phyloP scores from a whole-genome alignment of 2,329 filamentous ascomycete genomes.

The Paecilomyces sp. region DNA sequence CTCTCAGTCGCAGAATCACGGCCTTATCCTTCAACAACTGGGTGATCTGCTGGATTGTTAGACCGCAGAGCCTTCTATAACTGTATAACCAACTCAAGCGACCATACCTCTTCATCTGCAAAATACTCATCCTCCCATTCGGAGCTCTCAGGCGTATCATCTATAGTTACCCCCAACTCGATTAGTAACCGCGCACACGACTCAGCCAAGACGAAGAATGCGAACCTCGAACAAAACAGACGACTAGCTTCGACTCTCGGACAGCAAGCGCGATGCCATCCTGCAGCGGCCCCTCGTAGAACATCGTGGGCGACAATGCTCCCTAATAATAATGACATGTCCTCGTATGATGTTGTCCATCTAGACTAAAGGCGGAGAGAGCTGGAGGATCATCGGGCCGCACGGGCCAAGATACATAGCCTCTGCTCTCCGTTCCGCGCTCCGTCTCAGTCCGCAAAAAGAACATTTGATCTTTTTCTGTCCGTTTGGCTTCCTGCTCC shows the following conservation, averaged over 20 bases:
- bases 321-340: no score
- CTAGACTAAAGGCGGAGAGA: not conserved
- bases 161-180: slow-evolving; percentile 39
- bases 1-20: slow-evolving; percentile 61
- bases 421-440: not conserved
- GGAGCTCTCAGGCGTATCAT: slow-evolving; percentile 61
- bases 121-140: slow-evolving; percentile 65
- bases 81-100: not conserved
- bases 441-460: not conserved
- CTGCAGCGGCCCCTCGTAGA: slow-evolving; percentile 72
- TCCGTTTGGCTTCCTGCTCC: not conserved
- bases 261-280: slow-evolving; percentile 73
- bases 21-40: slow-evolving; percentile 54
- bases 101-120: slow-evolving; percentile 47
- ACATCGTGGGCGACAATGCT: slow-evolving; percentile 50
- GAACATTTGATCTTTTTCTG: not conserved
- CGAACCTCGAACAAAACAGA: slow-evolving; percentile 76
- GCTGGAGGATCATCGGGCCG: not conserved
- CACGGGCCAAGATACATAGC: not conserved
- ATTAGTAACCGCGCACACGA: slow-evolving; percentile 10
- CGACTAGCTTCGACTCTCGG: slow-evolving; percentile 66
- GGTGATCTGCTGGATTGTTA: slow-evolving; percentile 41
- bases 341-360: not conserved
- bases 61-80: slow-evolving; percentile 3
- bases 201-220: slow-evolving; percentile 4